phyloP scores from a whole-genome alignment of 495 filamentous ascomycete genomes.

The Penicillium bovifimosum region DNA sequence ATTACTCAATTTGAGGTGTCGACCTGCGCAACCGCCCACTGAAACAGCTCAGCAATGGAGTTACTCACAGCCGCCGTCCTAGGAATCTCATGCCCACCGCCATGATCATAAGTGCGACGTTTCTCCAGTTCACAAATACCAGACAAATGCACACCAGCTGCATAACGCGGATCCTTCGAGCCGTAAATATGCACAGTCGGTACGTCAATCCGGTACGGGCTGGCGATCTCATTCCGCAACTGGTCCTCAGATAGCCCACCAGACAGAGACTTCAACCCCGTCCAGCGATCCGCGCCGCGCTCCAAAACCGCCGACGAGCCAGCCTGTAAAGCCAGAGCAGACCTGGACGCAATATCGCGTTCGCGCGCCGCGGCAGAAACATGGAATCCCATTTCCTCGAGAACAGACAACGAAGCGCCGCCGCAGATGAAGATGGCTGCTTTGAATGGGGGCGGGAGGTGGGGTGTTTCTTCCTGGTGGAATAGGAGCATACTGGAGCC shows the following conservation, averaged over 20 bases:
- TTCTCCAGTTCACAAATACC: conserved; percentile 45
- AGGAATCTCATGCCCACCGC: conserved; percentile 54
- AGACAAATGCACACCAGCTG: conserved; percentile 50
- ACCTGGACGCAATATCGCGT: conserved; percentile 27
- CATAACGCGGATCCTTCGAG: conserved; percentile 51
- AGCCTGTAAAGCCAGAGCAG: conserved; percentile 26
- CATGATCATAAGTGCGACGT: conserved; percentile 48
- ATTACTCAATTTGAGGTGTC: background rate
- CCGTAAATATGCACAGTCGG: conserved; percentile 62
- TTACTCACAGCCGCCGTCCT: conserved; percentile 28
- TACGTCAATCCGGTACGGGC: conserved; percentile 44
- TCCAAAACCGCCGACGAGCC: conserved; percentile 24
- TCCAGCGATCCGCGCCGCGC: conserved; percentile 27
- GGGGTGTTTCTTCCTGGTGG: conserved; percentile 31
- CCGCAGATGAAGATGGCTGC: conserved; percentile 58
- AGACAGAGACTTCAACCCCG: conserved; percentile 10
- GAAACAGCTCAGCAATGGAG: conserved; percentile 35
- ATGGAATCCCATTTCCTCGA: conserved; percentile 46
- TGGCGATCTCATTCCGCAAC: conserved; percentile 34
- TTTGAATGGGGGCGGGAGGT: conserved; percentile 47
- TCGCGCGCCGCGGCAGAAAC: conserved; percentile 40
- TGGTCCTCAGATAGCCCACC: conserved; percentile 49
- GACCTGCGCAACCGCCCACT: conserved; percentile 24
- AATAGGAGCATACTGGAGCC: conserved; percentile 41
- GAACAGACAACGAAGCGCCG: conserved; percentile 40